Evolutionary conservation across 805 yeast genomes (phyloP).

Genomic region (Priceomyces medius): DNA sequence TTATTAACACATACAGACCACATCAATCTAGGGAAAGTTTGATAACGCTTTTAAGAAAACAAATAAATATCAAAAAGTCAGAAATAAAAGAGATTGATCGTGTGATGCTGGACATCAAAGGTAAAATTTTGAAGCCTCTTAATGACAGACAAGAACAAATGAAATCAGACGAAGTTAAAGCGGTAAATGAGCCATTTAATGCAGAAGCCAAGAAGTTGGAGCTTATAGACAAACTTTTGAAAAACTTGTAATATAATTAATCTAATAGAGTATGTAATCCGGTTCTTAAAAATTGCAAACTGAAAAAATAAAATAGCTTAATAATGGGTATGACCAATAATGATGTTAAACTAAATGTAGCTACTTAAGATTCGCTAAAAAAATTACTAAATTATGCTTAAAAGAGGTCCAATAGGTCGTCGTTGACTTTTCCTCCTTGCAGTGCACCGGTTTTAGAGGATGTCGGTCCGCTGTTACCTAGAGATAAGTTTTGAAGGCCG

Average conservation of each 20-base stretch:
- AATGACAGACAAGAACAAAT: slow-evolving; percentile 3
- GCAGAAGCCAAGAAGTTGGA: slow-evolving; percentile 4
- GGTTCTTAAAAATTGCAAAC: background rate
- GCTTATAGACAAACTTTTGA: slow-evolving; percentile 8
- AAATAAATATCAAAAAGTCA: slow-evolving; percentile 58
- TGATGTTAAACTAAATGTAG: background rate
- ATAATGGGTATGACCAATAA: slow-evolving; percentile 2
- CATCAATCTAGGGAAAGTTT: slow-evolving; percentile 92
- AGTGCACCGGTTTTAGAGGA: slow-evolving; percentile 2
- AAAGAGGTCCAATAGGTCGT: slow-evolving; percentile 40
- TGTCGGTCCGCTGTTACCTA: background rate
- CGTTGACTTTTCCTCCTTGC: slow-evolving; percentile 20
- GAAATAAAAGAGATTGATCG: slow-evolving; percentile 50
- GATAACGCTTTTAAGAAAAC: slow-evolving; percentile 68
- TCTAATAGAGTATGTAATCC: background rate
- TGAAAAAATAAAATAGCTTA: slow-evolving; percentile 4
- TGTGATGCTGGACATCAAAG: slow-evolving; percentile 40
- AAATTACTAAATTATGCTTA: slow-evolving; percentile 10
- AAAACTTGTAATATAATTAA: background rate
- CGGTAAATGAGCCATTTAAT: background rate
- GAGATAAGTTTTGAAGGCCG: slow-evolving; percentile 13
- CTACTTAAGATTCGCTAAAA: background rate
- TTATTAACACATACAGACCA: slow-evolving; percentile 88
- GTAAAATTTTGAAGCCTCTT: slow-evolving; percentile 27
- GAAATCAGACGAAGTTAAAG: background rate